Percentiles rank a stretch among this genome's conserved stretches.
phyloP scores from a whole-genome alignment of 2,329 filamentous ascomycete genomes.

The Diaporthe citri region DNA sequence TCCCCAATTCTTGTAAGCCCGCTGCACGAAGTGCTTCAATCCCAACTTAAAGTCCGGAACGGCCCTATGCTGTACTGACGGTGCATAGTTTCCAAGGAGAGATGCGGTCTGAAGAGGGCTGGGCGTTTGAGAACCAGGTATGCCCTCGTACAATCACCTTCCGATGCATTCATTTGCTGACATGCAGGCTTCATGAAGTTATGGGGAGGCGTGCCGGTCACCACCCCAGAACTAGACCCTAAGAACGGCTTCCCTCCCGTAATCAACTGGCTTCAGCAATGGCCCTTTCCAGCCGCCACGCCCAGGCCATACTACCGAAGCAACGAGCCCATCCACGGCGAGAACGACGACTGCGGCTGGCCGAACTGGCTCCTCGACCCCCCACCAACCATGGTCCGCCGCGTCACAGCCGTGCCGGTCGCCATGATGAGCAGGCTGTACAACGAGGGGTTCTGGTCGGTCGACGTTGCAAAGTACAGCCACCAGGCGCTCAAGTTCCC shows the following conservation, averaged over 20 bases:
- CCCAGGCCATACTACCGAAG: not conserved
- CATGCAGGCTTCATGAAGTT: not conserved
- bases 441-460: not conserved
- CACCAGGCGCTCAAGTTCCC: not conserved
- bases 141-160: too few species aligned
- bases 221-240: not conserved
- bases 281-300: not conserved
- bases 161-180: not conserved
- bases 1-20: not conserved
- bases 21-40: too few species aligned
- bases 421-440: conserved; percentile 13
- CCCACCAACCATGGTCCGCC: not conserved
- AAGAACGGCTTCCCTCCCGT: not conserved
- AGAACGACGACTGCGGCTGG: not conserved
- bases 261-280: not conserved
- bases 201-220: not conserved
- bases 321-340: not conserved
- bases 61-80: not conserved
- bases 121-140: conserved; percentile 12
- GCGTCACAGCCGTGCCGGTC: conserved; percentile 1
- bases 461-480: not conserved
- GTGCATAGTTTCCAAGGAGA: not conserved
- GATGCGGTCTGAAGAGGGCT: conserved; percentile 3
- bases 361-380: conserved; percentile 17
- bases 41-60: not conserved